Conservation (phyloP, 1,284 basidiomycete species). For the Papiliotrema laurentii region DNA sequence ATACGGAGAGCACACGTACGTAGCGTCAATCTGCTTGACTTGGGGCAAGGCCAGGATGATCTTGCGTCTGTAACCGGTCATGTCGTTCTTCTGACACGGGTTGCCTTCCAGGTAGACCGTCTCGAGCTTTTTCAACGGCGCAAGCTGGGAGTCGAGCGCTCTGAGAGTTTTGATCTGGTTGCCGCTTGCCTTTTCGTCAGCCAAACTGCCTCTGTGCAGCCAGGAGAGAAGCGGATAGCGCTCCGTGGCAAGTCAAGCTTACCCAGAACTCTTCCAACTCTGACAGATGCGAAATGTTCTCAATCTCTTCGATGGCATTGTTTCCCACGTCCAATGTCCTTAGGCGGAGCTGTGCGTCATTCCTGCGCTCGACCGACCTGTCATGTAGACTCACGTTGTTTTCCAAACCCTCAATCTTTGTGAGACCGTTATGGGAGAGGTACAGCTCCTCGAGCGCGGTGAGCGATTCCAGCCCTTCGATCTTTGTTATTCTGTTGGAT, state of each 20-base stretch:
- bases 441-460: slow-evolving; percentile 83
- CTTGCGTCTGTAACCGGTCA: slow-evolving; percentile 78
- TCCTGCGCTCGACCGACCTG: no score
- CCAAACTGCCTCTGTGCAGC: not conserved
- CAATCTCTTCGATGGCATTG: slow-evolving; percentile 74
- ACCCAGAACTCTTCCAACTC: slow-evolving; percentile 92
- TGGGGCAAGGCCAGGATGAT: slow-evolving; percentile 84
- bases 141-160: slow-evolving; percentile 68
- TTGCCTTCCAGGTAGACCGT: slow-evolving; percentile 95
- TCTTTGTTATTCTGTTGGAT: slow-evolving; percentile 85
- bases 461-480: slow-evolving; percentile 72
- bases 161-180: slow-evolving; percentile 72
- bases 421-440: slow-evolving; percentile 88
- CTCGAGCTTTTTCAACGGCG: slow-evolving; percentile 61
- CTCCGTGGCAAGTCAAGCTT: slow-evolving; percentile 24
- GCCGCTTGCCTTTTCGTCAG: slow-evolving; percentile 65
- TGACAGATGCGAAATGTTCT: slow-evolving; percentile 72
- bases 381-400: slow-evolving; percentile 61
- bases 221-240: no score
- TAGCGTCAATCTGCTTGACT: slow-evolving; percentile 90
- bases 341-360: slow-evolving; percentile 59
- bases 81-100: slow-evolving; percentile 78
- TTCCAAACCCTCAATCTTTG: slow-evolving; percentile 78
- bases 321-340: slow-evolving; percentile 82
- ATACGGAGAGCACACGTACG: slow-evolving; percentile 68